These are phyloP conservation scores for Hymenoscyphus linearis DNA, from an alignment of 2,329 filamentous ascomycete species.

Conservation along the genomic window DNA sequence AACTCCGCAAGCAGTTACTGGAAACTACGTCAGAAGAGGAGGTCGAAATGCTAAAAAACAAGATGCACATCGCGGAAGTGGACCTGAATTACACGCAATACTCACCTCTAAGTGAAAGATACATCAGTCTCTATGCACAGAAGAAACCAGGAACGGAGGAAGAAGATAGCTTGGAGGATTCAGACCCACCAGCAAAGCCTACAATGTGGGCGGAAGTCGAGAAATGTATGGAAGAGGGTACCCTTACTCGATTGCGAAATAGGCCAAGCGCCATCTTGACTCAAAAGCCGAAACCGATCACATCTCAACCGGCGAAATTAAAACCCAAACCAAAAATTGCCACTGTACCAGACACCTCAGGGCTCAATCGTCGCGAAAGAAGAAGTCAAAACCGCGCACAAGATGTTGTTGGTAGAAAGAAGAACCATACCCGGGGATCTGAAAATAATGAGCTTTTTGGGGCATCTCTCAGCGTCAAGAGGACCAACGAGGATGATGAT, in stretches of 20 bases:
- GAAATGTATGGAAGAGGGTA: constrained; percentile 54
- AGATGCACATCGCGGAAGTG: constrained; percentile 65
- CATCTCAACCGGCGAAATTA: constrained; percentile 17
- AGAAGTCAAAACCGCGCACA: constrained; percentile 21
- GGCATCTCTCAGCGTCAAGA: constrained; percentile 15
- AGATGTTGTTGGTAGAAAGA: constrained; percentile 17
- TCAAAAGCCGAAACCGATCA: constrained; percentile 12
- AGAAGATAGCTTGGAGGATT: constrained; percentile 27
- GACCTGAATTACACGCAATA: constrained; percentile 72
- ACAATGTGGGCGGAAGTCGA: constrained; percentile 67
- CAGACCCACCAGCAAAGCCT: constrained; percentile 31
- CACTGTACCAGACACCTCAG: constrained; percentile 23
- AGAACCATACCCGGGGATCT: constrained; percentile 26
- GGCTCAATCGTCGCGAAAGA: constrained; percentile 30
- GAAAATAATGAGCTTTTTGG: constrained; percentile 29
- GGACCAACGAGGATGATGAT: constrained; percentile 31
- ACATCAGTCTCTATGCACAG: constrained; percentile 57
- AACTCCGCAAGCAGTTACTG: constrained; percentile 54
- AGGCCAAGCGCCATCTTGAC: constrained; percentile 13
- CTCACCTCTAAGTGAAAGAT: constrained; percentile 65
- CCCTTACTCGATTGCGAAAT: constrained; percentile 28
- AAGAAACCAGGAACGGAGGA: constrained; percentile 35
- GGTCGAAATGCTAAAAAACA: constrained; percentile 44
- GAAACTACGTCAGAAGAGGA: constrained; percentile 47
- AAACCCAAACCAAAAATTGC: constrained; percentile 15